Base-by-base conservation (phyloP, 2,329 filamentous ascomycete species). In the Mycogone perniciosa region DNA sequence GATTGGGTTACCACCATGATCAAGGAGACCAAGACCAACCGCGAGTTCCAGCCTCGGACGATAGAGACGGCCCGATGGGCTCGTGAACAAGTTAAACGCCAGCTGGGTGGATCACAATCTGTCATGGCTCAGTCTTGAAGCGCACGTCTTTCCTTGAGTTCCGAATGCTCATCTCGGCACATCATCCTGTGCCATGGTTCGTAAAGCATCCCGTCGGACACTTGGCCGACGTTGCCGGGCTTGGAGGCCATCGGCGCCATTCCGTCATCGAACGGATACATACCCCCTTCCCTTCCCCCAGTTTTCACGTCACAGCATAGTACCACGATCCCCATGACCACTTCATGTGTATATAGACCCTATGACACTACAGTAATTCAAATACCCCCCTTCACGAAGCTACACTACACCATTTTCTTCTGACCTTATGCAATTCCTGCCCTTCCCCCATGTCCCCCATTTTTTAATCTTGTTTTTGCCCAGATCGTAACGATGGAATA, bases 51-150 rank as follows among this genome's bases (percentile, higher is more conserved):
- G 60, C 65, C 80, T 30, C 87, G 91, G 56, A 99, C 93, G 4
- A 85, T 93, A 58, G 89, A 96, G 59, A 97, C 93, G 43, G 93
- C 93, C 65, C 87, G 92, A 62, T 99, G 93, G 93, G 91, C 93
- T 56, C 86, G 92, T 54, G 93, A 97, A 72, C 90, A 96, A 69
- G 91, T 97, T 68, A 97, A 96, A 80, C 87, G 89, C 62, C 93
- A 99, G 71, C 72, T 84, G 47, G 78, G 79, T 52, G 80, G 80
- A 57, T 45, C 67, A 64, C 60, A 73, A 67, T 55, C 60, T 48
- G 72, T 78, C 60, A 81, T 82, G 76, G 67, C 73, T 49, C 72
- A 77, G 60, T 71, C 71, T 56, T 78, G 60, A 67, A 51, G 34
- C 8, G 5, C 5, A 7, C 13, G 30, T 34, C 31, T 48, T 38